Evolutionary conservation across 768 basidiomycete species (phyloP), one percentile per base, ranked within the genome.

Genomic region (Cubamyces sp.): DNA sequence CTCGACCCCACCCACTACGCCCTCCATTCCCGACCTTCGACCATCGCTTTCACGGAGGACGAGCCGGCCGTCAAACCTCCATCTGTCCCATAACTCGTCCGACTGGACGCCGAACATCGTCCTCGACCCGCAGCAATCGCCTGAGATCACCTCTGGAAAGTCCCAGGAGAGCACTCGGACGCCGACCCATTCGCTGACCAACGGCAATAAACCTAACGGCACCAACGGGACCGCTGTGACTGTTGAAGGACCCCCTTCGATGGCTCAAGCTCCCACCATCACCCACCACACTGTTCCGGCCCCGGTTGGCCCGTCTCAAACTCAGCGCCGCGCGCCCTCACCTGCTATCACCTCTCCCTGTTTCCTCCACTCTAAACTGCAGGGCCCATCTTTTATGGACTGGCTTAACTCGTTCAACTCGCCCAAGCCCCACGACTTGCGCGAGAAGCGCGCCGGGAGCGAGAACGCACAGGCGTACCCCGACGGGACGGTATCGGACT

Each of bases 281-380:
- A 65, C 67, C 8, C 66, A 67, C 57, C 60, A 54, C n/a, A 46
- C 63, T 43, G 54, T 56, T 16, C 64, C 58, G 16, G 39, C 21
- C 11, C 61, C 58, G 21, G 40, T 26, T 15, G 14, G 25, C 48
- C 48, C 19, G 26, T 47, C 46, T 21, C 61, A 53, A 19, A 8
- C 61, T 46, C 67, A 59, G 47, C 63, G 57, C 54, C 61, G 46
- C 49, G 21, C 49, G 37, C 66, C 49, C 45, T 64, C n/a, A 50
- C 59, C 56, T 57, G 61, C 56, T 12, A 64, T 43, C 66, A 78
- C 81, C 47, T 94, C 92, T 0, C 95, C 95, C 11, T 97, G 94
- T 72, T 96, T 95, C 75, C 87, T 98, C 40, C 95, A 98, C 77
- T 94, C 92, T 0, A 86, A 92, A 66, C 88, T 98, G 50, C 91